Conservation (phyloP, 768 basidiomycete genomes). For the Mycena vitilis region DNA sequence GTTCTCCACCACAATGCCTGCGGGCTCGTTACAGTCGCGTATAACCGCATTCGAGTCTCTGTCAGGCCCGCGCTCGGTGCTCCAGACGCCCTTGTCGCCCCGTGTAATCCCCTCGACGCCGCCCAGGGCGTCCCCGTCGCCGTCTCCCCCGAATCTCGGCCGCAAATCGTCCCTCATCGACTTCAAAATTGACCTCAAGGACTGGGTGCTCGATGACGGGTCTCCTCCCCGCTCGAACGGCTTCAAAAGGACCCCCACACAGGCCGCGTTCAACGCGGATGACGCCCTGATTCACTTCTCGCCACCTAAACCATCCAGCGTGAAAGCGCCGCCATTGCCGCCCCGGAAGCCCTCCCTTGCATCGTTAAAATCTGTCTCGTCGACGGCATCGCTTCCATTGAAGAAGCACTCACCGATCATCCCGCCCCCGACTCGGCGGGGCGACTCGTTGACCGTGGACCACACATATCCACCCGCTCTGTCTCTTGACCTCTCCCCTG, state of each 20-base stretch:
- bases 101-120: constrained; percentile 54
- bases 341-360: constrained; percentile 71
- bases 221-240: constrained; percentile 46
- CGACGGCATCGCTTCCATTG: constrained; percentile 46
- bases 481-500: constrained; percentile 43
- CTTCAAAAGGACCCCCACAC: constrained; percentile 42
- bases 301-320: constrained; percentile 48
- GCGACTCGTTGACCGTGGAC: constrained; percentile 66
- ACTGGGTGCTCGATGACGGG: constrained; percentile 79
- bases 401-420: constrained; percentile 37
- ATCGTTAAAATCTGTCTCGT: constrained; percentile 56
- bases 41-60: constrained; percentile 76
- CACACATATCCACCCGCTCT: constrained; percentile 65
- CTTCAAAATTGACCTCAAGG: constrained; percentile 75
- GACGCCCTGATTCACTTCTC: constrained; percentile 69
- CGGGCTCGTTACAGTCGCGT: constrained; percentile 64
- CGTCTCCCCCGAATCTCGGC: constrained; percentile 61
- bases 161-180: constrained; percentile 75
- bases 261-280: constrained; percentile 39
- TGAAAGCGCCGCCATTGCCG: constrained; percentile 68
- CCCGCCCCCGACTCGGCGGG: constrained; percentile 49
- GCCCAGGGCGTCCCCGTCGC: constrained; percentile 54
- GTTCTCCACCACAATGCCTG: constrained; percentile 48
- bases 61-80: constrained; percentile 32
- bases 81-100: constrained; percentile 49